Evolutionary conservation across 441 rosid genomes (phyloP), one percentile per base, ranked within the genome.

Genomic region (Croton laevigatus): DNA sequence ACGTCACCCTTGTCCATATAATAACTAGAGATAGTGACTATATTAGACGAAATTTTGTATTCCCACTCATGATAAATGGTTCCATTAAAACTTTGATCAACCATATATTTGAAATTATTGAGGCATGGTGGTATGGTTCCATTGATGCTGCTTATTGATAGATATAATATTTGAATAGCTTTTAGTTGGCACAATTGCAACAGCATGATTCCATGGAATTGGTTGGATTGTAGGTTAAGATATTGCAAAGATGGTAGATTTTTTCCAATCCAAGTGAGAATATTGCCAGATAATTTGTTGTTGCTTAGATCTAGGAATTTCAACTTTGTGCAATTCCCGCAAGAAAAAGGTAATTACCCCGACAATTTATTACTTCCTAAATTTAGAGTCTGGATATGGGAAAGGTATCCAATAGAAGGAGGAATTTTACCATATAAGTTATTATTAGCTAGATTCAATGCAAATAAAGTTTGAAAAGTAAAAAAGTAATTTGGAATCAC

Each of bases 221-320:
- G 27, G 48, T 70, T 70, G 17, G 67, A 70, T 16, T 38, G 36
- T 3, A 70, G 17, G 37, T 9, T 19, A 22, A 70, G 58, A 62
- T 4, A 59, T 20, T 40, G 37, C 73, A 70, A 23, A 49, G 37
- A 34, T 34, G 17, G 11, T 2, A 68, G 54, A 62, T 34, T 59
- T 60, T 69, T 59, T 6, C 66, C 67, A 16, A 70, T 60, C 66
- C 73, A 61, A 61, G 9, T 8, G 4, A 59, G 67, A 34, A 70
- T 19, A 5, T 12, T 62, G 49, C 59, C 67, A 0, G 59, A 46
- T 10, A 60, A 13, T 19, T 7, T 19, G 16, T 45, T 70, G 10
- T 22, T 36, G 12, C 59, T 38, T 0, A 70, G 59, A 19, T 70
- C 67, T 14, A 70, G 3, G 10, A 70, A 51, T 46, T 27, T 38